Conservation (phyloP, 306 rosid species). For the Cucumis hystrix region DNA sequence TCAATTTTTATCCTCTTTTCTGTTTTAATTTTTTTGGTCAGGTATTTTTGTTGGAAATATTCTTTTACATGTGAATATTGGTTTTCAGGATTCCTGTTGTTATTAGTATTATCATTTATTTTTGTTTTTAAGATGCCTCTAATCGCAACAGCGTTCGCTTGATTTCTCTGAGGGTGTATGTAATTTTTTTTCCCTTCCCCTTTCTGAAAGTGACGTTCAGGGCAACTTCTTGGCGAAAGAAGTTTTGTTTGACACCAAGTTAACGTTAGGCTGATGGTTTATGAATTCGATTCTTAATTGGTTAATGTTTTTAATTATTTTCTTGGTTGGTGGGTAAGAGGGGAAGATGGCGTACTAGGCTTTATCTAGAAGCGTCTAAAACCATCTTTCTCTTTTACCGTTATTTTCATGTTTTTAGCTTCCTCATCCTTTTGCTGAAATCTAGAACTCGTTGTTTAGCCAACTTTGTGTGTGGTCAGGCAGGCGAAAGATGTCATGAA, state of each 20-base stretch:
- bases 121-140: background rate
- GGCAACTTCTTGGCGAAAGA: background rate
- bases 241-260: background rate
- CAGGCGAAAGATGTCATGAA: slow-evolving; percentile 93
- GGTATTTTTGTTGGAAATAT: background rate
- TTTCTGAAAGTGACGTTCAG: slow-evolving; percentile 1
- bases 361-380: background rate
- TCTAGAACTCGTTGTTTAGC: background rate
- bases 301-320: background rate
- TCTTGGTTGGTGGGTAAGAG: background rate
- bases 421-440: background rate
- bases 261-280: background rate
- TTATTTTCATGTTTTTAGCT: background rate
- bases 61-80: background rate
- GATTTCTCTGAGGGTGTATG: background rate
- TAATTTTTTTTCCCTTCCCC: background rate
- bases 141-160: background rate
- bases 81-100: background rate
- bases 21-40: background rate
- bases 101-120: background rate
- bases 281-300: background rate
- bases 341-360: background rate
- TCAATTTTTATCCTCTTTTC: background rate
- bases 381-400: background rate
- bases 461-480: slow-evolving; percentile 32